A percentile compares a stretch with the other conserved stretches of the same genome.
These are phyloP conservation scores for Echeveria elegans DNA, from an alignment of 164 flowering plant genomes.

Conservation along the genomic window DNA sequence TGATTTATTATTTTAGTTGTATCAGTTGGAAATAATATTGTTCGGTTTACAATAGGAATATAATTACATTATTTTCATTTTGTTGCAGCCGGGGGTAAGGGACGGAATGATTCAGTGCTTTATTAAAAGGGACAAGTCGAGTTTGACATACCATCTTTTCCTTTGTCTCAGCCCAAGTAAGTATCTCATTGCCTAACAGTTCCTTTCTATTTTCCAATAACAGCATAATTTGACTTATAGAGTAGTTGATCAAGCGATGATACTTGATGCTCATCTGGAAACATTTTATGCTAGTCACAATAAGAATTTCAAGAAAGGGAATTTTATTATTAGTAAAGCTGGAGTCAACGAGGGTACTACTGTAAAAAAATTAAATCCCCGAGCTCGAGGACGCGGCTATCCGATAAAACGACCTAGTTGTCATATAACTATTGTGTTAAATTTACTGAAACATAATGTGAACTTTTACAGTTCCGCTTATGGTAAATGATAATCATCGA, in stretches of 20 bases:
- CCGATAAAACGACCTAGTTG: conserved; percentile 7
- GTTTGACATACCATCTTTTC: conserved; percentile 8
- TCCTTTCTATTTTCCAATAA: background rate
- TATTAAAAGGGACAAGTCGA: conserved; percentile 10
- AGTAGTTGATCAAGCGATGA: no score
- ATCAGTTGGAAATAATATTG: background rate
- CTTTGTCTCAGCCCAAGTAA: conserved; percentile 10
- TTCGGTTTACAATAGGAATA: no score
- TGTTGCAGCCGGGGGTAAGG: conserved; percentile 6
- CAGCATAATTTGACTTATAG: no score
- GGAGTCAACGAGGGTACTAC: conserved; percentile 7
- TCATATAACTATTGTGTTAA: conserved; percentile 7
- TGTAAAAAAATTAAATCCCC: conserved; percentile 8
- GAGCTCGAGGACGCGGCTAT: conserved; percentile 5
- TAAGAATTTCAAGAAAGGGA: background rate
- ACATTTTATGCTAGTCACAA: conserved; percentile 8
- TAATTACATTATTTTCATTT: background rate
- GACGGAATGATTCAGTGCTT: conserved; percentile 9
- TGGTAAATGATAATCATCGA: no score
- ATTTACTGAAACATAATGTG: no score
- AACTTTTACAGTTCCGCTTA: no score
- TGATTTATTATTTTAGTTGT: no score
- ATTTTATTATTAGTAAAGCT: conserved; percentile 7
- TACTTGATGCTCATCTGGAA: no score
- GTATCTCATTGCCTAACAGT: background rate